phyloP scores from a whole-genome alignment of 805 yeast species.

The Candida golubevii region DNA sequence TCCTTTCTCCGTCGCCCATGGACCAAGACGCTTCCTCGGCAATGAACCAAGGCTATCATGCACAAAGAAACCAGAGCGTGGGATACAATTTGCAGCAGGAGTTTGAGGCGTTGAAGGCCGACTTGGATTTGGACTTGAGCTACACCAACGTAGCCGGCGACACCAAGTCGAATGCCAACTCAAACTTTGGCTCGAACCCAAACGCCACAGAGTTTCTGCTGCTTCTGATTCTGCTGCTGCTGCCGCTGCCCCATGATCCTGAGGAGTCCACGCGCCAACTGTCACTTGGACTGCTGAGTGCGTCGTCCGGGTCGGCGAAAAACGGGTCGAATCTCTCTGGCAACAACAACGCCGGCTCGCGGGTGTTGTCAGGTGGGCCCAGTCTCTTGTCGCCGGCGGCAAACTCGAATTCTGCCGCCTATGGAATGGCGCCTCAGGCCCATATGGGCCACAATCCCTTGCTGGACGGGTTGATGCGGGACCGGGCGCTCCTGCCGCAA shows the following conservation, averaged over 20 bases:
- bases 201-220: neutral
- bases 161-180: neutral
- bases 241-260: neutral
- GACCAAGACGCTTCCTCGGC: neutral
- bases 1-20: conserved; percentile 38
- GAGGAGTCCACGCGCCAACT: neutral
- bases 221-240: neutral
- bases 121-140: conserved; percentile 42
- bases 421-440: neutral
- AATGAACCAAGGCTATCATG: conserved; percentile 1
- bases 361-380: conserved; percentile 10
- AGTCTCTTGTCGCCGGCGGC: conserved; percentile 18
- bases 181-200: neutral
- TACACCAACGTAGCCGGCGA: conserved; percentile 11
- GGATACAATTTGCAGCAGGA: conserved; percentile 45
- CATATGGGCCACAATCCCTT: conserved; percentile 4
- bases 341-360: neutral
- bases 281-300: neutral
- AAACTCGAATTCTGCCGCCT: conserved; percentile 8
- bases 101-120: conserved; percentile 43
- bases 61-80: conserved; percentile 38
- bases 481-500: conserved; percentile 21
- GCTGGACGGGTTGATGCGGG: conserved; percentile 16
- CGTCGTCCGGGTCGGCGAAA: neutral
- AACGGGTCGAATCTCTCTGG: neutral